Evolutionary conservation across 1,284 basidiomycete species (phyloP), one percentile per base, ranked within the genome.

Genomic region (Cutaneotrichosporon curvatum): DNA sequence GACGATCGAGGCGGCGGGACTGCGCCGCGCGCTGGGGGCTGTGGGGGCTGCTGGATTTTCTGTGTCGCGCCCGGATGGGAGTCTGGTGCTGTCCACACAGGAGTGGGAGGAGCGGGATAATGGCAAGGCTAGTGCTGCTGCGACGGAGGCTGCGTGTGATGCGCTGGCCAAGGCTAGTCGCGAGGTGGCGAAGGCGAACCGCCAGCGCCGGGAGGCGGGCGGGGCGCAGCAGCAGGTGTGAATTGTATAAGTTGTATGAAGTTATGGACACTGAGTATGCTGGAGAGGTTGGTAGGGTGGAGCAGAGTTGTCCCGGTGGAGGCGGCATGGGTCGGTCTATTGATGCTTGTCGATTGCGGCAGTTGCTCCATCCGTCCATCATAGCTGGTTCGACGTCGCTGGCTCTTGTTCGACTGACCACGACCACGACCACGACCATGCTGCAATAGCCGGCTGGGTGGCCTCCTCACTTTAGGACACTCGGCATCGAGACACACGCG

Each of bases 1-100:
- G 49, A 56, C 54, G 31, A 55, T 63, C 40, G 60, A 63, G 43
- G 45, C 55, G 7, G 48, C 57, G 1, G 60, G 55, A 4, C 51
- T 63, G n/a, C 57, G 58, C 18, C 37, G 50, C 12, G 53, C 60
- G 4, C 49, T 63, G 15, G n/a, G 40, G 1, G 50, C 52, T 15
- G 47, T 51, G 4, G 49, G 50, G 2, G 25, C 23, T 3, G 37
- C 47, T 7, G 48, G 52, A 23, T 32, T 43, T 2, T 50, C 51
- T 2, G 43, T 61, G 19, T 35, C 57, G 31, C 51, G 53, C 19
- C 34, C 47, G 0, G 47, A 56, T 30, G 57, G 53, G 32, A 45
- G 45, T 15, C 57, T 62, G 21, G 43, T 53, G 25, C 45, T 59
- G 36, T 36, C 47, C 4, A 9, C 42, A 1, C 46, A 37, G 20